Evolutionary conservation across 139 green algal species (phyloP).

Genomic region (Zygnema circumcarinatum): DNA sequence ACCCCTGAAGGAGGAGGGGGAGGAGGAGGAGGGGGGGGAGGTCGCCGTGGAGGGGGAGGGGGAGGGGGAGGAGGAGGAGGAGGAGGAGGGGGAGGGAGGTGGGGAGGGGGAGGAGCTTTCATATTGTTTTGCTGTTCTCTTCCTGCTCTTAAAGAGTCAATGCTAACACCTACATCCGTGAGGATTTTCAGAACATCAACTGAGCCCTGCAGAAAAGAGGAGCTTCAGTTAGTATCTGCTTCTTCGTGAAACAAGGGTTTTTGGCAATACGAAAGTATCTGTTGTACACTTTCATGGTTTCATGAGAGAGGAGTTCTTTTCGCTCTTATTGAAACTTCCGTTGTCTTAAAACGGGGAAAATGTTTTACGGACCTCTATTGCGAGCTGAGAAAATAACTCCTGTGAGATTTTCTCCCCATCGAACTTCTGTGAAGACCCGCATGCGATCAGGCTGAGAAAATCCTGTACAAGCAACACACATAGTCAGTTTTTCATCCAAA

Average conservation of each 20-base stretch:
- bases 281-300: too few species aligned
- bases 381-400: slow-evolving; percentile 15
- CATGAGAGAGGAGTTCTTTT: too few species aligned
- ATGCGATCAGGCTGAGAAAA: background rate
- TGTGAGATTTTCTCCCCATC: slow-evolving; percentile 3
- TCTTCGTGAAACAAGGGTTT: background rate
- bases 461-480: too few species aligned
- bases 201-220: background rate
- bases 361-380: background rate
- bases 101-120: background rate
- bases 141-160: too few species aligned
- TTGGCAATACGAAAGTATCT: background rate
- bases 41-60: background rate
- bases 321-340: too few species aligned
- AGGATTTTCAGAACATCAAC: too few species aligned
- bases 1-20: slow-evolving; percentile 5
- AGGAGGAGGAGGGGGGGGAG: background rate
- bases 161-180: too few species aligned
- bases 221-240: background rate
- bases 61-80: slow-evolving; percentile 1
- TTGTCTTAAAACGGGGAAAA: background rate
- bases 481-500: too few species aligned
- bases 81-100: background rate
- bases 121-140: slow-evolving; percentile 8
- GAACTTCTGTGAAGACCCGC: background rate